These are phyloP conservation scores for Colletotrichum cuscutae DNA, from an alignment of 2,329 filamentous ascomycete species.

Conservation along the genomic window DNA sequence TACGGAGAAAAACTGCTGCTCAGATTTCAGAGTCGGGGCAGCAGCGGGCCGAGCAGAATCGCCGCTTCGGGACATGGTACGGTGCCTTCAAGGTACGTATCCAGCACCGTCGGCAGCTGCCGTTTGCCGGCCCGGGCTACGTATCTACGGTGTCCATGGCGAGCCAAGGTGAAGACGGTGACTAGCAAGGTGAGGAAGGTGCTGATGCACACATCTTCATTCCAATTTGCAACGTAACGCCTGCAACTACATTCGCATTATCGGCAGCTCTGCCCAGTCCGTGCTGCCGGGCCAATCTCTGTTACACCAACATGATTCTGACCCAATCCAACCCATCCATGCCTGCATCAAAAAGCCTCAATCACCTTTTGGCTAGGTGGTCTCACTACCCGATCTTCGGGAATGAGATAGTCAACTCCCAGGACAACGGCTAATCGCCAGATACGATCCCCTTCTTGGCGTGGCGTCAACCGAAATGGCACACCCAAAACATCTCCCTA, in stretches of 20 bases:
- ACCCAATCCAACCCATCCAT: neutral
- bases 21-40: neutral
- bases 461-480: slow-evolving; percentile 14
- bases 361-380: neutral
- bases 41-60: neutral
- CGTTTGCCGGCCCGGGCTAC: neutral
- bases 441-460: slow-evolving; percentile 11
- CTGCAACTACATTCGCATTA: neutral
- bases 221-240: neutral
- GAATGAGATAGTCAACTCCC: neutral
- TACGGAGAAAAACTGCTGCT: neutral
- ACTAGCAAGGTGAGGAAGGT: neutral
- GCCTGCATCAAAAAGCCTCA: neutral
- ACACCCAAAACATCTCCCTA: slow-evolving; percentile 10
- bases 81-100: neutral
- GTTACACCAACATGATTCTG: slow-evolving; percentile 1
- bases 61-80: neutral
- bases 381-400: slow-evolving; percentile 8
- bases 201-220: too few species aligned
- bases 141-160: neutral
- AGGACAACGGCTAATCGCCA: slow-evolving; percentile 10
- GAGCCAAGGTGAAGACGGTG: neutral
- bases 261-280: neutral
- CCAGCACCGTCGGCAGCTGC: neutral
- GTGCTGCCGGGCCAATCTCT: neutral